phyloP scores from a whole-genome alignment of 116 monocot genomes.

The Cymodocea nodosa region DNA sequence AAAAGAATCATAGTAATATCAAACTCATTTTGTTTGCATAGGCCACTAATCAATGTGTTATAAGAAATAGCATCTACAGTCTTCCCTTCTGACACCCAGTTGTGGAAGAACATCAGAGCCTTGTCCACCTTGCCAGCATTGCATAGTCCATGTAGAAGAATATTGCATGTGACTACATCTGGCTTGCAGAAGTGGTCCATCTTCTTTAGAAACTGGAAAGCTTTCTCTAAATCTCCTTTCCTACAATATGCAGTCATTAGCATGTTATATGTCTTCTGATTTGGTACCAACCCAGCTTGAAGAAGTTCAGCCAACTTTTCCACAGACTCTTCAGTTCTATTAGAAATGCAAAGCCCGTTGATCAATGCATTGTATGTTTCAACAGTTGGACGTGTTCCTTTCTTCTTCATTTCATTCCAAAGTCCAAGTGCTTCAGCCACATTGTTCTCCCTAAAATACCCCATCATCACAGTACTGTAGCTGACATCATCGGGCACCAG shows the following conservation, averaged over 20 bases:
- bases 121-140: slow-evolving; percentile 53
- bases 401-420: slow-evolving; percentile 73
- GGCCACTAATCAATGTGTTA: slow-evolving; percentile 54
- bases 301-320: slow-evolving; percentile 64
- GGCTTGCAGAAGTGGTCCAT: slow-evolving; percentile 90
- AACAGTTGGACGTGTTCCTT: slow-evolving; percentile 41
- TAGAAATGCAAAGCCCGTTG: slow-evolving; percentile 47
- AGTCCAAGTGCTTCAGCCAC: slow-evolving; percentile 36
- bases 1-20: slow-evolving; percentile 62
- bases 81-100: slow-evolving; percentile 68
- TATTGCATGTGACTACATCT: slow-evolving; percentile 82
- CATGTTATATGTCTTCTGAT: slow-evolving; percentile 79
- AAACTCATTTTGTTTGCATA: slow-evolving; percentile 56
- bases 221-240: slow-evolving; percentile 68
- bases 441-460: slow-evolving; percentile 55
- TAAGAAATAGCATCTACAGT: slow-evolving; percentile 75
- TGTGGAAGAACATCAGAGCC: slow-evolving; percentile 64
- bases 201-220: slow-evolving; percentile 82
- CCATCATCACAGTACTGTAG: slow-evolving; percentile 62
- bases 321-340: slow-evolving; percentile 39
- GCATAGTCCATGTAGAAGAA: slow-evolving; percentile 66
- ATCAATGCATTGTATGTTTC: slow-evolving; percentile 75
- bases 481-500: slow-evolving; percentile 82
- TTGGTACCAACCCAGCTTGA: slow-evolving; percentile 58
- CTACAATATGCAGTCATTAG: slow-evolving; percentile 73